Base-by-base conservation (phyloP, 495 filamentous ascomycete species). In the Corynascus novoguineensis region DNA sequence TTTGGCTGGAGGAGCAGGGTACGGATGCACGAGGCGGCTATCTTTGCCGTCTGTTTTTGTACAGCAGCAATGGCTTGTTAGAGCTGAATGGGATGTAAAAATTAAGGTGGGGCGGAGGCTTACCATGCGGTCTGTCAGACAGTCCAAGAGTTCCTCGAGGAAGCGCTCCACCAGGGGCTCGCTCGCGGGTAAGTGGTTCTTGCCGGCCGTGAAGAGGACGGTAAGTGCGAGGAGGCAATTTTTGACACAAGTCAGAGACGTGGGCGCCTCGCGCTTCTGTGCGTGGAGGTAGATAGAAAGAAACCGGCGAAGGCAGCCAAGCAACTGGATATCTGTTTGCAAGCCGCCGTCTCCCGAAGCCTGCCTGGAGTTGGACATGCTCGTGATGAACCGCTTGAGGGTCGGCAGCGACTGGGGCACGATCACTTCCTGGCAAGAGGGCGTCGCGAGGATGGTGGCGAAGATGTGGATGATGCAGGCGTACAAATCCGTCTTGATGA, bases 381-480 rank as follows among this genome's bases (percentile, higher is more conserved):
- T 84, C 48, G 81, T 79, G 51, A 97, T 78, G 70, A 99, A 97
- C 49, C 93, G 85, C 65, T 90, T 90, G 70, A 99, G 86, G 37
- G 91, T 95, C 0, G 93, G 90, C 3, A 99, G 79, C 6, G 91
- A 84, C 70, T 95, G 90, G 1, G 95, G 92, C 2, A 97, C 88
- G 38, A 97, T 88, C 21, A 88, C 79, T 14, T 85, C 81, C 72
- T 97, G 95, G 65, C 92, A 97, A 25, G 85, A 77, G 1, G 87
- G 84, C 0, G 90, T 96, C 14, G 87, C 86, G 5, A 99, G 85
- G 47, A 97, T 95, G 5, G 89, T 96, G 40, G 86, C 86, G 68
- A 97, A 97, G 24, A 97, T 95, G 71, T 99, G 92, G 32, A 97
- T 78, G 62, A 97, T 96, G 66, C 92, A 96, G 42, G 93, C 92